phyloP scores from a whole-genome alignment of 2,329 filamentous ascomycete species.

The Aureobasidium sp. region DNA sequence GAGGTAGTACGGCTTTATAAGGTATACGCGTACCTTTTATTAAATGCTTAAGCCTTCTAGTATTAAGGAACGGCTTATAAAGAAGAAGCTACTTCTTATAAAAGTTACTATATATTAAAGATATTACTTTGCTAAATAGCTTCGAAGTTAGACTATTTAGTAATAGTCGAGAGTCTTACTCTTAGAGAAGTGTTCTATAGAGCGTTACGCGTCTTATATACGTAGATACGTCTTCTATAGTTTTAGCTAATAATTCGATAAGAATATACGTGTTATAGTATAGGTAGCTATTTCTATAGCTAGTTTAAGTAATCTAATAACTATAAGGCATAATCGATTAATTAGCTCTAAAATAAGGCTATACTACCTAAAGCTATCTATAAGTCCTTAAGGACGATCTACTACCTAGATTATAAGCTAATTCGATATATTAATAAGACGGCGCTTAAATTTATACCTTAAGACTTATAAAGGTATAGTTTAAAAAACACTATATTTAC shows the following conservation, averaged over 20 bases:
- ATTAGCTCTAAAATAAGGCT: neutral
- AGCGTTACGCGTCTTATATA: neutral
- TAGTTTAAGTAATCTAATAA: neutral
- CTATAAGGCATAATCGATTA: neutral
- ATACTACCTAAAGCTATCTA: neutral
- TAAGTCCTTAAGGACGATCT: neutral
- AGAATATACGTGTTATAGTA: neutral
- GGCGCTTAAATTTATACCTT: neutral
- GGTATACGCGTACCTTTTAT: neutral
- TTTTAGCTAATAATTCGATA: neutral
- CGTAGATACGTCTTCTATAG: neutral
- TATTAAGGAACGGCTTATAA: neutral
- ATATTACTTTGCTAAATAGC: neutral
- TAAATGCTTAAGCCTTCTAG: neutral
- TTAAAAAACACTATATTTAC: neutral
- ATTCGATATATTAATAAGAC: neutral
- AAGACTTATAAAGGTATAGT: neutral
- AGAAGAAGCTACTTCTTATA: neutral
- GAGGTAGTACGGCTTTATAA: neutral
- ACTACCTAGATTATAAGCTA: neutral
- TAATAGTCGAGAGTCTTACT: neutral
- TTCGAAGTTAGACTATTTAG: neutral
- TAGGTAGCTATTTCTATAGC: neutral
- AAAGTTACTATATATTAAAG: neutral
- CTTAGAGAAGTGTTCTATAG: neutral